Base-by-base conservation (phyloP, 2,329 filamentous ascomycete genomes). In the Trematosphaeria pertusa region DNA sequence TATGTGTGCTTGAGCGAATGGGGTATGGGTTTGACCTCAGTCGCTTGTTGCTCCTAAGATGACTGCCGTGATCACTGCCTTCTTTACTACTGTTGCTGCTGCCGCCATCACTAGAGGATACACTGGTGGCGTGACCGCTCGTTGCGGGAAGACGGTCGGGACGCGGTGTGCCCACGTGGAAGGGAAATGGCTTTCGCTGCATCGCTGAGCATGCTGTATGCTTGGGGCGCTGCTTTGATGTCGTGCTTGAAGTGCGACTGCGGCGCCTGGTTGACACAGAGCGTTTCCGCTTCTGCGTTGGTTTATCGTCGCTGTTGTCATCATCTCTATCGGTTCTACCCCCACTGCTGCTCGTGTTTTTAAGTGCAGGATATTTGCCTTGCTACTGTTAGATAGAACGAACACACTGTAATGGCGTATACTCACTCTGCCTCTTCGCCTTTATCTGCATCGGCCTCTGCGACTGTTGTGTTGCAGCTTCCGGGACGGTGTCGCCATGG, bases 321-420 rank as follows among this genome's bases (percentile, higher is more conserved):
- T 42, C 34, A 41, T 43, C 24, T 17, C 30, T 43, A 33, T 47
- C 28, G 31, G 26, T 43, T 30, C 39, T 26, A 40, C 17, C 26
- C 11, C 40, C 47, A 26, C 39, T 45, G 31, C 47, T 54, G 24
- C 47, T 48, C 30, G 47, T 44, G 18, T 37, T 38, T 41, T 51
- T 30, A 21, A 21, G 42, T n/a, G 8, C 26, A 37, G 42, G 33
- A 33, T 41, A 46, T 5, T 17, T 32, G 37, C 24, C n/a, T 38
- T 22, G 10, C 36, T 38, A n/a, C n/a, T 46, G 37, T 46, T 46
- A 42, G 38, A 38, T 33, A 35, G 26, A 46, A 36, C 5, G 30
- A 38, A 50, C 12, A 33, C 26, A 38, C 32, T 26, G 28, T n/a
- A 35, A 42, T 33, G 35, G 43, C 26, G 17, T 37, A 30, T 40